Evolutionary conservation across 139 green algal genomes (phyloP), one percentile per base, ranked within the genome.

Genomic region (Chlamydomonas applanata): DNA sequence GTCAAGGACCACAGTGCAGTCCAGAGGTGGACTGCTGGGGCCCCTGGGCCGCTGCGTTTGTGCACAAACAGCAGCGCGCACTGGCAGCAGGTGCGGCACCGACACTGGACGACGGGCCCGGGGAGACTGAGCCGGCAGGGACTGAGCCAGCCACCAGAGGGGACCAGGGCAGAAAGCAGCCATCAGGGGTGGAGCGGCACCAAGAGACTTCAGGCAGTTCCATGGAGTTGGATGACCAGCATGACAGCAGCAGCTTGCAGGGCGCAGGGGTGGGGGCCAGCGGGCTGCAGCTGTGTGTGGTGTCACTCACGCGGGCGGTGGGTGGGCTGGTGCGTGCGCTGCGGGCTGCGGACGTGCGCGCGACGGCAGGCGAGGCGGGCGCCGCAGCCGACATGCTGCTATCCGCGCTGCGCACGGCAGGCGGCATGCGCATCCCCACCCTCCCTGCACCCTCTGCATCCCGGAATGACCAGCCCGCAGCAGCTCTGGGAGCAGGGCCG

Each of bases 21-120:
- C 40, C 40, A 49, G 40, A 67, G 33, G 54, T 75, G 30, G 69
- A 69, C 19, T 25, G 11, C 32, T 69, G 69, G 69, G 69, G 68
- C 2, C 29, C 29, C 16, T 74, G 68, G 68, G 68, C 68, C 14
- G 74, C 34, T 34, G 30, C 22, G 3, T 66, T 30, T 40, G 17
- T 35, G 35, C 22, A 3, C 22, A 22, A 29, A 11, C 17, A 34
- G n/a, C 59, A 67, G 17, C 19, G 59, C 20, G 17, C 4, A 19
- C 29, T 24, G 27, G 19, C 22, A 66, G 59, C 24, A 9, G 9
- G n/a, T 40, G 17, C 59, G 3, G 29, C 59, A 45, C 1, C n/a
- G n/a, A n/a, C n/a, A n/a, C n/a, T 7, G 40, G 7, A 49, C 11
- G 40, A 49, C 40, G 40, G 7, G 7, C 40, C 11, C 40, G 40